Base-by-base conservation (phyloP, 108 stramenopile species). In the Stephanodiscus triporus region DNA sequence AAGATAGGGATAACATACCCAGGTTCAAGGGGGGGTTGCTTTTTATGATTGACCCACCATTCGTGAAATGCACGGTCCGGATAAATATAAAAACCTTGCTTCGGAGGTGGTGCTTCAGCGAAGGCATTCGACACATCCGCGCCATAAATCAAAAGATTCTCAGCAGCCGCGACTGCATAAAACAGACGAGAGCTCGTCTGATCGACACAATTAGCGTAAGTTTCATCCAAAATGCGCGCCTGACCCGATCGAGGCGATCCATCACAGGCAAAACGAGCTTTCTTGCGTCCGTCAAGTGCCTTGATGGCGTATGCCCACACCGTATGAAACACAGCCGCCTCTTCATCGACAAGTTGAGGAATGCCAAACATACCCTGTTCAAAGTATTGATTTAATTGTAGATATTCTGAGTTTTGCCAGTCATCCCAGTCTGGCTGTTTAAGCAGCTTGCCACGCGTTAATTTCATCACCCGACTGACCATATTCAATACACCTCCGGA, bases 281-380 rank as follows among this genome's bases (percentile, higher is more conserved):
- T 67, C 50, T 67, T 67, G 6, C 50, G 66, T 10, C 43, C 43
- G 22, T 65, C 64, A 2, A 65, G 16, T 8, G 16, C 48, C 3
- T 49, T 49, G 48, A 49, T 49, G 16, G 19, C 51, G 29, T 67
- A 67, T 19, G 66, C 53, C 66, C 66, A 67, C 2, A 67, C 32
- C 0, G 53, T 32, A 7, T 49, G 16, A 19, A 49, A 49, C 2
- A 49, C 48, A 19, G 48, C 48, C 2, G 16, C 16, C 2, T 53
- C 26, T 17, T 67, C 19, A 14, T 40, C 27, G 1, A 54, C 30
- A 7, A 49, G 48, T 49, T 17, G 19, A 2, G 66, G 66, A n/a
- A 26, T 0, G 9, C 66, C 66, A 50, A 67, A 53, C 66, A 67
- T 53, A 32, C n/a, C 16, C 17, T 67, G 66, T 1, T 22, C 6